A percentile compares a stretch with the other conserved stretches of the same genome.
Conservation (phyloP, 2,329 filamentous ascomycete genomes). For the Chaetomiaceae sp. region DNA sequence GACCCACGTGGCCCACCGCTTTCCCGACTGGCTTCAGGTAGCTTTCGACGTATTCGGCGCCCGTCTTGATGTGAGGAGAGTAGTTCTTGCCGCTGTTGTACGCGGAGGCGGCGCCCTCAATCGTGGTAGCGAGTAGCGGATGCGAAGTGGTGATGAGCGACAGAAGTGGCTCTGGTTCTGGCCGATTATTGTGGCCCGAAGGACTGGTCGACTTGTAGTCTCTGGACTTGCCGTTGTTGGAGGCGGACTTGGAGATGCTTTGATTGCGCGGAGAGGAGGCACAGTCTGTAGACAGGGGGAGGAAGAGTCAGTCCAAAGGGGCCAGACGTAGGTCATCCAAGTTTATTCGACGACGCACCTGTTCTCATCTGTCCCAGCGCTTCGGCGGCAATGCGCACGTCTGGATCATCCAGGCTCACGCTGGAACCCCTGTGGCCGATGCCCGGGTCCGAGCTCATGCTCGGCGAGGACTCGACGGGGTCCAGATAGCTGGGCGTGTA, state of each 20-base stretch:
- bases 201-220: slow-evolving; percentile 12
- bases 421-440: slow-evolving; percentile 44
- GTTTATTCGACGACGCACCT: slow-evolving; percentile 46
- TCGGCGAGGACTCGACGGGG: slow-evolving; percentile 41
- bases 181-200: slow-evolving; percentile 1
- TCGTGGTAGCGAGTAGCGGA: slow-evolving; percentile 78
- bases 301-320: slow-evolving; percentile 21
- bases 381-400: slow-evolving; percentile 67
- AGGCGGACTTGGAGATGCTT: slow-evolving; percentile 36
- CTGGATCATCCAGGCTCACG: slow-evolving; percentile 60
- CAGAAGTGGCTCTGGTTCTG: slow-evolving; percentile 71
- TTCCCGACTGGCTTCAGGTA: slow-evolving; percentile 83
- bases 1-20: slow-evolving; percentile 77
- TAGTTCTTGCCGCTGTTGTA: slow-evolving; percentile 88
- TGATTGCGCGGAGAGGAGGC: slow-evolving; percentile 57
- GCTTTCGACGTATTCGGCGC: slow-evolving; percentile 85
- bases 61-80: slow-evolving; percentile 81
- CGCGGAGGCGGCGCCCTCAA: slow-evolving; percentile 77
- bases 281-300: slow-evolving; percentile 47
- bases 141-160: slow-evolving; percentile 85
- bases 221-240: slow-evolving; percentile 24
- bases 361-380: slow-evolving; percentile 70
- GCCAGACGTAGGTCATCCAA: not conserved
- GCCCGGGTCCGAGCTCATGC: slow-evolving; percentile 47
- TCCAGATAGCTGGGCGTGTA: slow-evolving; percentile 43